phyloP scores from a whole-genome alignment of 306 rosid genomes.

The Malus orientalis region DNA sequence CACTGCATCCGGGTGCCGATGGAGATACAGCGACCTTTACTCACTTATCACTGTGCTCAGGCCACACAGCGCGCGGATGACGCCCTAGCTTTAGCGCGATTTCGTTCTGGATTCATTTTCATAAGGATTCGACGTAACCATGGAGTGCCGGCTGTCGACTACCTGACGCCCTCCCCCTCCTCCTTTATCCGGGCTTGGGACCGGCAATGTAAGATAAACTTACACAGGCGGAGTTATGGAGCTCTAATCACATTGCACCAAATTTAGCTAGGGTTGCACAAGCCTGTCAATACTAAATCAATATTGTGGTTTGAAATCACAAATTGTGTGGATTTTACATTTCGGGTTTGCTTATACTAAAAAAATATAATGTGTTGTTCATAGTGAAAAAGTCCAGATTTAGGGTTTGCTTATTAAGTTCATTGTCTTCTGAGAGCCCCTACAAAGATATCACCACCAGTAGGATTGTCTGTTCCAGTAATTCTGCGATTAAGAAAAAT shows the following conservation, averaged over 20 bases:
- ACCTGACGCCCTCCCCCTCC: too few species aligned
- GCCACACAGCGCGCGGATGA: too few species aligned
- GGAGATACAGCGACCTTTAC: too few species aligned
- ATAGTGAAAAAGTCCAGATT: not conserved
- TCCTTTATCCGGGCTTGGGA: too few species aligned
- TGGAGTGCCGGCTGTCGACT: too few species aligned
- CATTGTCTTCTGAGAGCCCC: not conserved
- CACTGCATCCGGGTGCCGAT: too few species aligned
- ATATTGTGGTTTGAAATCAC: slow-evolving; percentile 6
- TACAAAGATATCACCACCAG: not conserved
- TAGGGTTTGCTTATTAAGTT: not conserved
- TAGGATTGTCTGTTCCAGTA: not conserved
- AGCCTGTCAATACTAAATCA: not conserved
- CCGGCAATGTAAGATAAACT: too few species aligned
- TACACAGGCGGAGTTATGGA: slow-evolving; percentile 1
- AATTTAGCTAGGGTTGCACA: slow-evolving; percentile 10
- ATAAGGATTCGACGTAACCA: too few species aligned
- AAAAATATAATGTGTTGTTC: not conserved
- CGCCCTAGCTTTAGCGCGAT: too few species aligned
- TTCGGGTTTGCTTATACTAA: not conserved
- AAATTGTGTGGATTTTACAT: not conserved
- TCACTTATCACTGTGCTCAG: too few species aligned
- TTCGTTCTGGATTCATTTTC: too few species aligned
- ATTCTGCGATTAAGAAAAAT: not conserved
- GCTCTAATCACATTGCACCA: slow-evolving; percentile 31